Evolutionary conservation across 179 eudicot genomes (phyloP).

Genomic region (Spinacia oleracea): DNA sequence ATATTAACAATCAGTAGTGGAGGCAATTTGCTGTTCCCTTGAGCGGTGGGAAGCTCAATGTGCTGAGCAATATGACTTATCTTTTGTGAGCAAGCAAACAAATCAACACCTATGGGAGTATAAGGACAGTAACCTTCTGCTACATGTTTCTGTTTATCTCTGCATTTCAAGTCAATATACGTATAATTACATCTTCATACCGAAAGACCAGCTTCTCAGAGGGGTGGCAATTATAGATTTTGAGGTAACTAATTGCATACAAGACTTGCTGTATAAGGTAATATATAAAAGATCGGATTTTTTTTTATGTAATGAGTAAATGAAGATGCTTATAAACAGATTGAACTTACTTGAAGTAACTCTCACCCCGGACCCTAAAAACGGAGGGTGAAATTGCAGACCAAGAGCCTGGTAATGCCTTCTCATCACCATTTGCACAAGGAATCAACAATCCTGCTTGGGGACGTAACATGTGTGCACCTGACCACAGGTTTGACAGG

Average conservation of each 20-base stretch:
- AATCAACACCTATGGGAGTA: slow-evolving; percentile 69
- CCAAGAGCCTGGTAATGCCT: slow-evolving; percentile 54
- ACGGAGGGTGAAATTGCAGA: slow-evolving; percentile 53
- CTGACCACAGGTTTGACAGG: slow-evolving; percentile 44
- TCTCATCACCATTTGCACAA: slow-evolving; percentile 38
- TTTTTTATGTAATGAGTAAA: no score
- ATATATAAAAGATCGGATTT: not conserved
- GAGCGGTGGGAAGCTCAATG: slow-evolving; percentile 62
- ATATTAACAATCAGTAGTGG: slow-evolving; percentile 73
- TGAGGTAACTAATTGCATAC: not conserved
- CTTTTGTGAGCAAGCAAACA: slow-evolving; percentile 63
- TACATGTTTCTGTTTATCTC: slow-evolving; percentile 64
- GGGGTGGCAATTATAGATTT: no score
- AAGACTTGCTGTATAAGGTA: not conserved
- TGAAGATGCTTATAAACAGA: not conserved
- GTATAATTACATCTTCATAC: slow-evolving; percentile 2
- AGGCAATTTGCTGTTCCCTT: slow-evolving; percentile 55
- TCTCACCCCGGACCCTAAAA: slow-evolving; percentile 71
- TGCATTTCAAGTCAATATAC: slow-evolving; percentile 31
- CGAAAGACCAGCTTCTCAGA: not conserved
- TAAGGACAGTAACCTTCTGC: slow-evolving; percentile 79
- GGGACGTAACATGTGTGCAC: slow-evolving; percentile 48
- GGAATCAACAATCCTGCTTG: slow-evolving; percentile 64
- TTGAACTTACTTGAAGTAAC: slow-evolving; percentile 59
- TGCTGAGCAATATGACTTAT: slow-evolving; percentile 75